A percentile compares a stretch with the other conserved stretches of the same genome.
These are phyloP conservation scores for Pleurotus djamor DNA, from an alignment of 768 basidiomycete species.

Conservation along the genomic window DNA sequence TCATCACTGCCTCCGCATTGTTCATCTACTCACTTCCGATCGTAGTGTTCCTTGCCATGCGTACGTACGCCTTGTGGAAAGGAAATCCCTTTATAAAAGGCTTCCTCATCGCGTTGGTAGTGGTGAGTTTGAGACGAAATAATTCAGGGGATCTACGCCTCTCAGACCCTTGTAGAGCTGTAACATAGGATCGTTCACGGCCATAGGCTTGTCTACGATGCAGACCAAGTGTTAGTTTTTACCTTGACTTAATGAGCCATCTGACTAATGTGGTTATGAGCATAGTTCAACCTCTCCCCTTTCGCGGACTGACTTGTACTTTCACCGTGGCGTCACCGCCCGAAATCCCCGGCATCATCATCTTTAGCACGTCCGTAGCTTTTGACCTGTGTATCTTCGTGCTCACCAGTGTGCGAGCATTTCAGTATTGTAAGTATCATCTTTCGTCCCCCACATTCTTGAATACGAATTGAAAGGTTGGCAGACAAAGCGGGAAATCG, in stretches of 20 bases:
- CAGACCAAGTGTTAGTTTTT: too few relatives aligned
- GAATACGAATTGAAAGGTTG: not conserved
- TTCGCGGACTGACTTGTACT: not conserved
- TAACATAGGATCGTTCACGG: too few relatives aligned
- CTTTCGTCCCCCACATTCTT: not conserved
- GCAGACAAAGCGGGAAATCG: not conserved
- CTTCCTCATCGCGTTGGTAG: not conserved
- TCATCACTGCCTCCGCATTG: not conserved
- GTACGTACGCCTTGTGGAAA: conserved; percentile 2
- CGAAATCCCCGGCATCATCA: not conserved
- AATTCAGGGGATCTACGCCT: too few relatives aligned
- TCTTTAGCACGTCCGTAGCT: not conserved
- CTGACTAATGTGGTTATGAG: too few relatives aligned
- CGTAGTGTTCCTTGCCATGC: not conserved
- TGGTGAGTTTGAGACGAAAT: too few relatives aligned
- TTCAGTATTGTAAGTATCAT: not conserved
- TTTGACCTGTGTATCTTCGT: not conserved
- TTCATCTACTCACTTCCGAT: not conserved
- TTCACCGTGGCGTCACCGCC: not conserved
- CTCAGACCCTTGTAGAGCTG: too few relatives aligned
- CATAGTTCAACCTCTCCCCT: not conserved
- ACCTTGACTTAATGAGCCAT: too few relatives aligned
- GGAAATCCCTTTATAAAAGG: not conserved
- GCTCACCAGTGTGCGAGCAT: not conserved
- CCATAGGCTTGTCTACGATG: too few relatives aligned